Base-by-base conservation (phyloP, 768 basidiomycete genomes). In the Amanita rimosa region DNA sequence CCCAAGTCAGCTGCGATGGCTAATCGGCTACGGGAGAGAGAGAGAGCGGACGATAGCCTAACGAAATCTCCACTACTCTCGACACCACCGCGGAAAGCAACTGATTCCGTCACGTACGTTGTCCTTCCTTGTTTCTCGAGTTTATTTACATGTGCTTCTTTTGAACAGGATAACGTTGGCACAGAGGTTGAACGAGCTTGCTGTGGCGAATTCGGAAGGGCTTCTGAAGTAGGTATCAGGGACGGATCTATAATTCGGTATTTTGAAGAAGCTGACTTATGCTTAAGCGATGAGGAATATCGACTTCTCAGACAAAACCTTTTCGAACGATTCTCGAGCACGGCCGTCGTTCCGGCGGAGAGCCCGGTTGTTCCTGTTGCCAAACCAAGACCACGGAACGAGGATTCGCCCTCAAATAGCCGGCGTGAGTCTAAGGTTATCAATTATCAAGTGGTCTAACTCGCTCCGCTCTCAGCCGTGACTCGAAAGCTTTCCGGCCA, bases 261-360 rank as follows among this genome's bases (percentile, higher is more conserved):
- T 40, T 36, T 44, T 16, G 26, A 50, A 19, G 36, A 46, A 40
- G 44, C 44, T 46, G 29, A 48, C 34, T 27, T 46, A 49, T 33
- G 34, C 38, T 43, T 26, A 44, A 91, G 89, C 59, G 85, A 91
- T 63, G 85, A 90, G 55, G 89, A 89, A 60, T 91, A 91, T 61
- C 80, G 88, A 44, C 62, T 91, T 37, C 73, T 92, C 10, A 80
- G 89, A 38, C 87, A 89, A 62, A 87, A 82, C 58, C 69, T 92
- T 34, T 91, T 92, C 55, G 85, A 90, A 60, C 77, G 89, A 46
- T 78, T 87, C 57, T 73, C 85, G 13, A 76, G 67, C 52, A 72
- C 69, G 44, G 67, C 76, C 21, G 58, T 67, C 7, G 70, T 85
- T 17, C 84, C 85, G 4, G 68, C 72, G 34, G 86, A 89, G 61